These are phyloP conservation scores for Pseudogymnoascus verrucosus DNA, from an alignment of 2,329 filamentous ascomycete species.

Conservation along the genomic window DNA sequence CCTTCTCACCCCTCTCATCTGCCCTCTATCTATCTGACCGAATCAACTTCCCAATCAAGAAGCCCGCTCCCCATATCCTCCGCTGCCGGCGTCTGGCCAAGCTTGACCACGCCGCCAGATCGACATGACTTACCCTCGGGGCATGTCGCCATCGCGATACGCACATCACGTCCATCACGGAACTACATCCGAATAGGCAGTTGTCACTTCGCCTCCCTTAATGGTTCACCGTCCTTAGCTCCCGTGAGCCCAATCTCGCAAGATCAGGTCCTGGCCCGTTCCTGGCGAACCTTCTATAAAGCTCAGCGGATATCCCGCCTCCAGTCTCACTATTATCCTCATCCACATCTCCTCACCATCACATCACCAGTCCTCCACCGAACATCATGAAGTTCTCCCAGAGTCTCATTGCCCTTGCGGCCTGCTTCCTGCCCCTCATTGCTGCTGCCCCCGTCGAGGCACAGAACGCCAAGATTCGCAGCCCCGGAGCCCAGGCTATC, in stretches of 20 bases:
- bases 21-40: background rate
- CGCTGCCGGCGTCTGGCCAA: background rate
- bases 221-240: background rate
- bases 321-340: background rate
- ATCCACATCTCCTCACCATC: background rate
- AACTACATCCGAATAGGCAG: conserved; percentile 6
- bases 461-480: conserved; percentile 31
- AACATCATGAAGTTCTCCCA: conserved; percentile 7
- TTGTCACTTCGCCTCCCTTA: background rate
- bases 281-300: background rate
- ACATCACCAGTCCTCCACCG: background rate
- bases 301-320: background rate
- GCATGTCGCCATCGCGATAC: background rate
- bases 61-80: background rate
- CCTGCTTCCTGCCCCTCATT: conserved; percentile 20
- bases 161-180: background rate
- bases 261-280: background rate
- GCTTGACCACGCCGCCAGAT: background rate
- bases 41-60: background rate
- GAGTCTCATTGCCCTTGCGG: conserved; percentile 20
- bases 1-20: background rate
- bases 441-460: conserved; percentile 20
- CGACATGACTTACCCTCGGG: background rate
- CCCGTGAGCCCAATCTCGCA: background rate
- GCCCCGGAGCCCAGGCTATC: conserved; percentile 39